phyloP scores from a whole-genome alignment of 495 filamentous ascomycete genomes.

The Aspergillus homomorphus region DNA sequence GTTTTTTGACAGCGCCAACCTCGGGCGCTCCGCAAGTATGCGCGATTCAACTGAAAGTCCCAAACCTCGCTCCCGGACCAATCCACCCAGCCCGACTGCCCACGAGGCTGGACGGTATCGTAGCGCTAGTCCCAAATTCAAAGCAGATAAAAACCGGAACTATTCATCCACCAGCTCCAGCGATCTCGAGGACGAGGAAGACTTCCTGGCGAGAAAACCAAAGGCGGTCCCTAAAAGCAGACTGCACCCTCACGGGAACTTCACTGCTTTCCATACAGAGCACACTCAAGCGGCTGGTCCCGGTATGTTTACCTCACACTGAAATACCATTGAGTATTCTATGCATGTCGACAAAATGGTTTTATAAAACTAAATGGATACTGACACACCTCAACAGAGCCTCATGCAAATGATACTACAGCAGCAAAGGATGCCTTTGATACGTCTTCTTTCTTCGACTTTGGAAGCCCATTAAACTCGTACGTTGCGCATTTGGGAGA shows the following conservation, averaged over 20 bases:
- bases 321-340: too few species aligned
- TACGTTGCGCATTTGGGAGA: slow-evolving; percentile 12
- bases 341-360: slow-evolving; percentile 1
- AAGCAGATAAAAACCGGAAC: slow-evolving; percentile 18
- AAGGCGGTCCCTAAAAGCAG: slow-evolving; percentile 46
- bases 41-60: slow-evolving; percentile 41
- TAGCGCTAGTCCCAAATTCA: slow-evolving; percentile 40
- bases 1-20: slow-evolving; percentile 43
- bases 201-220: slow-evolving; percentile 28
- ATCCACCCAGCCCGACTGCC: slow-evolving; percentile 33
- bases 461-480: slow-evolving; percentile 18
- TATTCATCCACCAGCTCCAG: slow-evolving; percentile 41
- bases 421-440: slow-evolving; percentile 22
- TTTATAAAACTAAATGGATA: background rate
- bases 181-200: slow-evolving; percentile 27
- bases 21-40: slow-evolving; percentile 45
- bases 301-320: slow-evolving; percentile 40
- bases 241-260: slow-evolving; percentile 35
- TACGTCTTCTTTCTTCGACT: slow-evolving; percentile 17
- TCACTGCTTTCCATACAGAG: slow-evolving; percentile 28
- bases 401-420: slow-evolving; percentile 40
- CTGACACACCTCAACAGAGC: slow-evolving; percentile 27
- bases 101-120: slow-evolving; percentile 31
- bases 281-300: slow-evolving; percentile 24
- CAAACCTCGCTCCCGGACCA: slow-evolving; percentile 31